A percentile compares a stretch with the other conserved stretches of the same genome.
Evolutionary conservation across 78 protist genomes (phyloP).

Genomic region (Emiliania huxleyi): DNA sequence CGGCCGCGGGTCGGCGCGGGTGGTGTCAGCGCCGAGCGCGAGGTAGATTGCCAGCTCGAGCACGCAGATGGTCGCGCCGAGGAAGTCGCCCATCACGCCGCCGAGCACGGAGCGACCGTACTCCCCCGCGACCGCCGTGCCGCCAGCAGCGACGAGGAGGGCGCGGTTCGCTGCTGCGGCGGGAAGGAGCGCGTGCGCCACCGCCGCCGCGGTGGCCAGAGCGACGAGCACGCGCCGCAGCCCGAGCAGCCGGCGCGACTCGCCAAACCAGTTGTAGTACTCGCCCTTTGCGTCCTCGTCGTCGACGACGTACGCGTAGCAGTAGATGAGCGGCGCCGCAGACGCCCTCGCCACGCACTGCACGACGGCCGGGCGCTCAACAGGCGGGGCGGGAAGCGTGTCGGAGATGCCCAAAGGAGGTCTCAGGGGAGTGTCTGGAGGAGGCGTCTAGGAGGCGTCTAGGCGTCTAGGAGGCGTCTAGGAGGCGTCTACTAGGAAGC

Average conservation of each 20-base stretch:
- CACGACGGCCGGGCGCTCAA: no score
- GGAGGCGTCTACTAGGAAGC: no score
- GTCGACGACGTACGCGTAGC: not conserved
- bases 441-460: no score
- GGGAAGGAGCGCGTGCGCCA: not conserved
- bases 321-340: not conserved
- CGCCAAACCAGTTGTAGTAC: conserved; percentile 30
- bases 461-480: no score
- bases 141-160: not conserved
- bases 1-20: not conserved
- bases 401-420: no score
- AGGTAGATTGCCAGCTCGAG: not conserved
- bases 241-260: not conserved
- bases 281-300: not conserved
- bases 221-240: not conserved
- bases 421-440: no score
- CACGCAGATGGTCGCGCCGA: not conserved
- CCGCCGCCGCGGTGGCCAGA: not conserved
- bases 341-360: not conserved
- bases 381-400: no score
- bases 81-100: conserved; percentile 32
- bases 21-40: not conserved
- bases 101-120: conserved; percentile 8
- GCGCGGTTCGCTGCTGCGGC: no score
- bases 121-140: not conserved